A percentile compares a stretch with the other conserved stretches of the same genome.
Conservation (phyloP, 495 filamentous ascomycete genomes). For the Annulohypoxylon moriforme region DNA sequence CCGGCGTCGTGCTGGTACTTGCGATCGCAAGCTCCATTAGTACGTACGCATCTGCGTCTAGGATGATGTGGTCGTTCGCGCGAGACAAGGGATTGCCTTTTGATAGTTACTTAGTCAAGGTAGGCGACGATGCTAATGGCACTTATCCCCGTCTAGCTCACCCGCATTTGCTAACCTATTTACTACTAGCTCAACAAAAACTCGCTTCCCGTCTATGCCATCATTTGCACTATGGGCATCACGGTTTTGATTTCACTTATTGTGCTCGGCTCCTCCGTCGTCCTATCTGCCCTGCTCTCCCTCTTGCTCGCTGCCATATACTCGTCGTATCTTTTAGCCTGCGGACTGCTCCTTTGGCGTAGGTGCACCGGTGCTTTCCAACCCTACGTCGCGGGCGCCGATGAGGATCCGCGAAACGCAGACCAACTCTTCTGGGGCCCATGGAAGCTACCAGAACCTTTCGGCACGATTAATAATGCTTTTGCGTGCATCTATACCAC, state of each 20-base stretch:
- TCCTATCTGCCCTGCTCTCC: conserved; percentile 67
- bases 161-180: conserved; percentile 42
- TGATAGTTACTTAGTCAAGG: conserved; percentile 59
- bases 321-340: conserved; percentile 61
- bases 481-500: conserved; percentile 61
- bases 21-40: conserved; percentile 57
- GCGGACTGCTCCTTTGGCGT: conserved; percentile 45
- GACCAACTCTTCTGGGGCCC: conserved; percentile 61
- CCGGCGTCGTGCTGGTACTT: conserved; percentile 57
- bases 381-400: conserved; percentile 34
- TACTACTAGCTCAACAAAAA: conserved; percentile 49
- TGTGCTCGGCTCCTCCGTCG: conserved; percentile 67
- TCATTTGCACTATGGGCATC: conserved; percentile 59
- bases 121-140: conserved; percentile 26
- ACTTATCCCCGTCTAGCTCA: background rate
- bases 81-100: conserved; percentile 69
- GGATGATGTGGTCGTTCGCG: conserved; percentile 67
- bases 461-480: conserved; percentile 59
- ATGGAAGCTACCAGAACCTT: conserved; percentile 58
- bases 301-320: conserved; percentile 56
- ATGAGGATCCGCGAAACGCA: conserved; percentile 43
- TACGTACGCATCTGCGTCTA: conserved; percentile 61
- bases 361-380: conserved; percentile 54
- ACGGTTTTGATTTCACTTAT: conserved; percentile 68
- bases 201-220: conserved; percentile 63